Evolutionary conservation across 139 green algal species (phyloP).

Genomic region (Coelastrella sp.): DNA sequence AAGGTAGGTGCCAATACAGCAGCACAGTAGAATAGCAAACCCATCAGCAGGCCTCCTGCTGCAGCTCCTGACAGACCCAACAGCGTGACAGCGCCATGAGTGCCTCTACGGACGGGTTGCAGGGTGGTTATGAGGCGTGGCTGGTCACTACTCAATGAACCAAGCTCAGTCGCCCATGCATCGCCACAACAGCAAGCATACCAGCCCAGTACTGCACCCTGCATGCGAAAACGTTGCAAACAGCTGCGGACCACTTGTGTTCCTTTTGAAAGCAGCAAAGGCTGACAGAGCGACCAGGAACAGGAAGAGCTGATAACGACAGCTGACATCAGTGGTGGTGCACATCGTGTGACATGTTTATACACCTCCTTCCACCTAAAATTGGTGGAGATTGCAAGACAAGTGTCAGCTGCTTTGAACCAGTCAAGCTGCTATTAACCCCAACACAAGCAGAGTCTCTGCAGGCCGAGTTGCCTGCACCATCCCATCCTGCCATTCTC

Average conservation of each 20-base stretch:
- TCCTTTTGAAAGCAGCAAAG: no score
- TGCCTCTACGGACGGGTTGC: constrained; percentile 76
- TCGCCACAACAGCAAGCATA: constrained; percentile 93
- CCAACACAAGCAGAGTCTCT: no score
- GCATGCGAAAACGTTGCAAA: background rate
- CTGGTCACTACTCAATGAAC: constrained; percentile 51
- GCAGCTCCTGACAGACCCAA: constrained; percentile 78
- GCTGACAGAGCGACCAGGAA: no score
- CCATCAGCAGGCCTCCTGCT: constrained; percentile 84
- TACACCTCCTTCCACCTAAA: no score
- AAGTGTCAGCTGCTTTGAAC: no score
- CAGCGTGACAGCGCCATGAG: constrained; percentile 88
- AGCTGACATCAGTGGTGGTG: no score
- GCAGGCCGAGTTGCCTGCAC: no score
- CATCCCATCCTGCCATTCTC: no score
- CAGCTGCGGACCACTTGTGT: background rate
- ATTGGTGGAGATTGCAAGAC: no score
- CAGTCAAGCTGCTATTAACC: no score
- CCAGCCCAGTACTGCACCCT: constrained; percentile 85
- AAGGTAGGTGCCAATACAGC: constrained; percentile 67
- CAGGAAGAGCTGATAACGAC: no score
- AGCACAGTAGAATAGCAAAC: constrained; percentile 70
- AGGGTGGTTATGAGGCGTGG: constrained; percentile 90
- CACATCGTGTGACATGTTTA: no score
- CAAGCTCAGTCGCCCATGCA: constrained; percentile 94